Percentiles rank a stretch among this genome's conserved stretches.
These are phyloP conservation scores for Hypoxylon intermedium DNA, from an alignment of 495 filamentous ascomycete species.

Conservation along the genomic window DNA sequence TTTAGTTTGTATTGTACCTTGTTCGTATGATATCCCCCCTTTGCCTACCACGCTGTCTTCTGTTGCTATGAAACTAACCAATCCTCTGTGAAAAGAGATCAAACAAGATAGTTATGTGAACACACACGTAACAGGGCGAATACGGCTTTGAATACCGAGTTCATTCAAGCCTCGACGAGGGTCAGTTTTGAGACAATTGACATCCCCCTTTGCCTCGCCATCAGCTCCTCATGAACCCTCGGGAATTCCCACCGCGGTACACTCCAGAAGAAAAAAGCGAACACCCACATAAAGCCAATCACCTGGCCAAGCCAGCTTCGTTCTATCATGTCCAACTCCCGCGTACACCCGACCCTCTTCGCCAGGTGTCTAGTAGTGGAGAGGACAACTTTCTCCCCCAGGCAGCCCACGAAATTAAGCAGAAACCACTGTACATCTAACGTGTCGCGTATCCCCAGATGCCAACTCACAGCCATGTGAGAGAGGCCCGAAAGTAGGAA, in stretches of 20 bases:
- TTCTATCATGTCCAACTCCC: neutral
- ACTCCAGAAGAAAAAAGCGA: slow-evolving; percentile 1
- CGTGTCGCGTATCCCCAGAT: neutral
- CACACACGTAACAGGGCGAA: too few species aligned
- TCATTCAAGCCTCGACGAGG: neutral
- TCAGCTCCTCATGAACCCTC: neutral
- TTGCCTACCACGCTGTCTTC: too few species aligned
- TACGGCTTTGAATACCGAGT: too few species aligned
- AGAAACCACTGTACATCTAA: slow-evolving; percentile 4
- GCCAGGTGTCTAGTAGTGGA: neutral
- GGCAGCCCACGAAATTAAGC: neutral
- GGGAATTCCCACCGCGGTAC: neutral
- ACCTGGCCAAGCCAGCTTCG: neutral
- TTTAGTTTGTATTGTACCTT: too few species aligned
- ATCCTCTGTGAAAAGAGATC: too few species aligned
- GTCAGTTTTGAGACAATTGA: neutral
- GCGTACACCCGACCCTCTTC: neutral
- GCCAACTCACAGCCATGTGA: neutral
- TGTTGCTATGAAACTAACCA: too few species aligned
- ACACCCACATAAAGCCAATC: neutral
- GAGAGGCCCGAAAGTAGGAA: slow-evolving; percentile 28
- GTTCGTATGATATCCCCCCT: too few species aligned
- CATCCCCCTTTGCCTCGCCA: neutral
- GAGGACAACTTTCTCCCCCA: neutral
- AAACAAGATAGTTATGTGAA: too few species aligned